Evolutionary conservation across 805 yeast genomes (phyloP).

Genomic region (Kodamaea lidongshanica): DNA sequence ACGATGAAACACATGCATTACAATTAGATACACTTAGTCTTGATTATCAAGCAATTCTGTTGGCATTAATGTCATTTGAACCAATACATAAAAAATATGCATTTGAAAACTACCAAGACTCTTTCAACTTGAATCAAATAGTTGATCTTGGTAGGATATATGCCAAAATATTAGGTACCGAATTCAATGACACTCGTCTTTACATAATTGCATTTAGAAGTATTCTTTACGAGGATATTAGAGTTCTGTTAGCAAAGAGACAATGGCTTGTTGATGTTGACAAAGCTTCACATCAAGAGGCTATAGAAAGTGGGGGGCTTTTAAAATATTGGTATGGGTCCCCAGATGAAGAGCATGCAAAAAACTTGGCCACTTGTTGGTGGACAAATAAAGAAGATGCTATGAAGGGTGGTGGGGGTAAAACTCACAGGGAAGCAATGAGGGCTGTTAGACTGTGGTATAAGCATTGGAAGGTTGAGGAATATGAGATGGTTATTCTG

Average conservation of each 20-base stretch:
- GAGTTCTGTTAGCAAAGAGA: slow-evolving; percentile 18
- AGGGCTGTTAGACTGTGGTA: slow-evolving; percentile 26
- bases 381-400: slow-evolving; percentile 29
- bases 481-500: slow-evolving; percentile 17
- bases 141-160: slow-evolving; percentile 13
- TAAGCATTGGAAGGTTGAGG: slow-evolving; percentile 31
- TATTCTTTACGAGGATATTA: slow-evolving; percentile 21
- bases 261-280: slow-evolving; percentile 23
- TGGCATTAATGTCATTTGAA: slow-evolving; percentile 25
- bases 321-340: slow-evolving; percentile 36
- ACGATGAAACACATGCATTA: slow-evolving; percentile 20
- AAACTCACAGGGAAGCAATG: slow-evolving; percentile 28
- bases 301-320: slow-evolving; percentile 31
- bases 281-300: slow-evolving; percentile 29
- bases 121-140: slow-evolving; percentile 24
- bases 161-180: slow-evolving; percentile 8
- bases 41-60: slow-evolving; percentile 19
- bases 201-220: slow-evolving; percentile 34
- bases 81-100: slow-evolving; percentile 18
- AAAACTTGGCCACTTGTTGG: slow-evolving; percentile 36
- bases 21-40: slow-evolving; percentile 17
- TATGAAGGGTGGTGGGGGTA: slow-evolving; percentile 28
- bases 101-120: slow-evolving; percentile 15
- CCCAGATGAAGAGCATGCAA: slow-evolving; percentile 25
- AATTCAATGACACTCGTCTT: slow-evolving; percentile 13